Conservation (phyloP, 2,329 filamentous ascomycete species). For the Dactylellina haptotyla region DNA sequence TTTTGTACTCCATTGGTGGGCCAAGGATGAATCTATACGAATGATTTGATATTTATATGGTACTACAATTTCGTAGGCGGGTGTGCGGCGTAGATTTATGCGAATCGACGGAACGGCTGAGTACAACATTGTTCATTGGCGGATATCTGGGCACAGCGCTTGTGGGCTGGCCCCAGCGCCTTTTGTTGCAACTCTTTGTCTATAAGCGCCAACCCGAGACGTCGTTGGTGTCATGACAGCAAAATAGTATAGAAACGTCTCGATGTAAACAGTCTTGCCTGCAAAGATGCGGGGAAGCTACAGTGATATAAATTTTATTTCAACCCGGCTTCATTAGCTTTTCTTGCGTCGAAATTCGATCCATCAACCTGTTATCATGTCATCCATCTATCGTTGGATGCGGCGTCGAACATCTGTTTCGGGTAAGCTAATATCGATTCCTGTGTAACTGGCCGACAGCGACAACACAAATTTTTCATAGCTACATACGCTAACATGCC, state of each 20-base stretch:
- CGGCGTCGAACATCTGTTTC: conserved; percentile 5
- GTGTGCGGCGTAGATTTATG: conserved; percentile 17
- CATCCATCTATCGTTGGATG: too few species aligned
- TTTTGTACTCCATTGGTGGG: too few species aligned
- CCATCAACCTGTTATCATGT: too few species aligned
- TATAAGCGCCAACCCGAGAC: conserved; percentile 44
- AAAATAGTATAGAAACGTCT: not conserved
- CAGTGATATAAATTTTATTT: too few species aligned
- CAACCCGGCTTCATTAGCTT: too few species aligned
- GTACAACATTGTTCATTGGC: conserved; percentile 25
- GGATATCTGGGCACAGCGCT: conserved; percentile 31
- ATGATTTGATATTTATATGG: too few species aligned
- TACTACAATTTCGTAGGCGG: too few species aligned
- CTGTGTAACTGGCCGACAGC: conserved; percentile 46
- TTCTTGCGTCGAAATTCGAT: too few species aligned
- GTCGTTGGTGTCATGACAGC: conserved; percentile 21
- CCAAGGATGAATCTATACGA: too few species aligned
- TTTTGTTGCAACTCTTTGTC: conserved; percentile 27
- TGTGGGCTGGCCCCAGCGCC: conserved; percentile 26
- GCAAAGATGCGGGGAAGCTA: too few species aligned
- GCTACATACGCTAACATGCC: too few species aligned
- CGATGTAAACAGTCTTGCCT: too few species aligned
- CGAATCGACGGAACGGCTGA: not conserved
- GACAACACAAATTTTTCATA: not conserved
- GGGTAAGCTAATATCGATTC: conserved; percentile 7